Base-by-base conservation (phyloP, 305 asterid genomes). In the Solanum hybrid region DNA sequence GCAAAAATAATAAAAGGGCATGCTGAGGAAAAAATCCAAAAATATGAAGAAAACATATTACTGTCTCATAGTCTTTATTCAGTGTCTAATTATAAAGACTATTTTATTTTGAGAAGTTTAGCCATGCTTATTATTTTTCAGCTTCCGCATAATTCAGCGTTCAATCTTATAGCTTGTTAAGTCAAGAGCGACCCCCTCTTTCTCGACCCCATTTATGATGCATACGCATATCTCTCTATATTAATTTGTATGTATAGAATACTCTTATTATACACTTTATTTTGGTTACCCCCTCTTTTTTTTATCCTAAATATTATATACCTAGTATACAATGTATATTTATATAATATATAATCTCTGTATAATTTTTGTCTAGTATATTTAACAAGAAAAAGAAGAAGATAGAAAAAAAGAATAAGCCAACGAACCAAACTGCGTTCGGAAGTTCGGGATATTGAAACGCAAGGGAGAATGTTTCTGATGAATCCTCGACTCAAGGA, bases 401-500 rank as follows among this genome's bases (percentile, higher is more conserved):
- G 1, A 57, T 57, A 18, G 67, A 57, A 57, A 57, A 57, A 18
- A 57, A 51, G 1, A 51, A 57, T 57, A 57, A 57, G 69, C n/a
- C 69, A 57, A 57, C 5, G 1, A 57, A 57, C 5, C 69, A 57
- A 57, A 57, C 1, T 18, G 11, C 5, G 5, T 20, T 0, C 11
- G 24, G 11, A 57, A 20, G 69, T 57, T 18, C 0, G 11, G 24
- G 2, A 57, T 57, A 57, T 1, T 57, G 24, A 57, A 57, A 20
- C 0, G 0, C 4, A 57, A 20, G 9, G 1, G 24, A 57, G 69
- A 0, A 0, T 57, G 67, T 18, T 57, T 57, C 1, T 18, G 1
- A 20, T 57, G 2, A 57, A 57, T 0, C 11, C n/a, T 57, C 24
- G 1, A 57, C 24, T 18, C 0, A 18, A 18, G 69, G 24, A 18